Conservation (phyloP, 805 yeast genomes). For the Brettanomyces naardenensis region DNA sequence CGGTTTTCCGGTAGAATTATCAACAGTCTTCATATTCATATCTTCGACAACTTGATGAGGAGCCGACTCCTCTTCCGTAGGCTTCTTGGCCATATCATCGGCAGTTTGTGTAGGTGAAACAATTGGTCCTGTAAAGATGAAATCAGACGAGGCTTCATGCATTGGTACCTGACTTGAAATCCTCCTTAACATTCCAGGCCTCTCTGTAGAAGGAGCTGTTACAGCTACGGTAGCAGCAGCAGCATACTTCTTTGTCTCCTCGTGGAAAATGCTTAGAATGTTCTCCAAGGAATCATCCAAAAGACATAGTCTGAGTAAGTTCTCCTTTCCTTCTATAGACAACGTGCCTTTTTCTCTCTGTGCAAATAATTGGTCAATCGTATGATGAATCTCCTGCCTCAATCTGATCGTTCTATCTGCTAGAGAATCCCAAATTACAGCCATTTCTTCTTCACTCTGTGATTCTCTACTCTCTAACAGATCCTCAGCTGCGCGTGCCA, state of each 20-base stretch:
- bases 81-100: constrained; percentile 2
- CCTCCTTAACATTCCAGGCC: constrained; percentile 21
- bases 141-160: constrained; percentile 42
- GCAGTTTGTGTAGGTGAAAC: constrained; percentile 30
- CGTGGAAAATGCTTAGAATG: constrained; percentile 37
- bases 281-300: constrained; percentile 48
- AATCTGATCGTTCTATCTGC: constrained; percentile 43
- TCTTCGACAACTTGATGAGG: constrained; percentile 74
- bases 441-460: constrained; percentile 29
- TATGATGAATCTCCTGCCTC: constrained; percentile 42
- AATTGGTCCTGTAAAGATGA: constrained; percentile 46
- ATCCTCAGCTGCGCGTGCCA: constrained; percentile 68
- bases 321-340: constrained; percentile 49
- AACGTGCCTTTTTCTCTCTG: constrained; percentile 37
- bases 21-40: constrained; percentile 51
- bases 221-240: not conserved
- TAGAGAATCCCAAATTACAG: constrained; percentile 40
- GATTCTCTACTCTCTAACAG: constrained; percentile 36
- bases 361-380: constrained; percentile 42
- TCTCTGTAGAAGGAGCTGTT: not conserved
- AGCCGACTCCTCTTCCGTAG: constrained; percentile 11
- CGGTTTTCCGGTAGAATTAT: constrained; percentile 65
- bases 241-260: constrained; percentile 9
- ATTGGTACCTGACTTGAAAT: constrained; percentile 29
- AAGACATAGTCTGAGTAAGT: constrained; percentile 42